A percentile compares a stretch with the other conserved stretches of the same genome.
Conservation (phyloP, 176 grass and related monocot species). For the Alopecurus myosuroides region DNA sequence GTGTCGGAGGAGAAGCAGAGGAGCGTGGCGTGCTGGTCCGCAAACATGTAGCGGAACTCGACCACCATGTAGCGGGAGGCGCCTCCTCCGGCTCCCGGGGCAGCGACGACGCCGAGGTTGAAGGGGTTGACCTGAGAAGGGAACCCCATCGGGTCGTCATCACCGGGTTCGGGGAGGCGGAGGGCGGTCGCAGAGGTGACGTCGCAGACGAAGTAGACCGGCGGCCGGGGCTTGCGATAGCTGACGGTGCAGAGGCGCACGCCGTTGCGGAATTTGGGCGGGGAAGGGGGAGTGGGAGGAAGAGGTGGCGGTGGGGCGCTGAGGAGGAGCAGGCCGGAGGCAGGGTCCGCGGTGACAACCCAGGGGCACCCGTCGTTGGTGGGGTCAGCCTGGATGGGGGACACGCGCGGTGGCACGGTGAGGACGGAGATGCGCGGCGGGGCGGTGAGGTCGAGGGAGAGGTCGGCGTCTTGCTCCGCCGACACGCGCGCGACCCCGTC, state of each 20-base stretch:
- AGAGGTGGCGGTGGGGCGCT: not conserved
- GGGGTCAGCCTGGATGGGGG: not conserved
- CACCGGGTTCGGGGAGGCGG: not conserved
- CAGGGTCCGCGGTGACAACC: not conserved
- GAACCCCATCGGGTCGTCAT: not conserved
- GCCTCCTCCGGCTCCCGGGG: not conserved
- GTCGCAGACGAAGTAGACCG: not conserved
- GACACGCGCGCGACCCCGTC: not conserved
- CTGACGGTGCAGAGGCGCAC: not conserved
- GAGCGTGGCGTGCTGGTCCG: not conserved
- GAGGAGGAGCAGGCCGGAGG: slow-evolving; percentile 1
- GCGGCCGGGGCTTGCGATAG: not conserved
- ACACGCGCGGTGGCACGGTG: not conserved
- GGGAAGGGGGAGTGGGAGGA: not conserved
- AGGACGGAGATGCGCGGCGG: not conserved
- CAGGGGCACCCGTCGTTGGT: not conserved
- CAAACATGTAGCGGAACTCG: slow-evolving; percentile 11
- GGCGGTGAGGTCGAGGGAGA: not conserved
- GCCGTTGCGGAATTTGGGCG: not conserved
- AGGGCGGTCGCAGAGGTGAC: not conserved
- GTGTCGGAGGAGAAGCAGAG: slow-evolving; percentile 7
- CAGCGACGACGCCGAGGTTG: not conserved
- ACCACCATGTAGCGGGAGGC: not conserved
- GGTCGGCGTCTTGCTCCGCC: not conserved
- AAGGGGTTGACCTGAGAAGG: not conserved